Base-by-base conservation (phyloP, 2,329 filamentous ascomycete species). In the Fusarium nurragi region DNA sequence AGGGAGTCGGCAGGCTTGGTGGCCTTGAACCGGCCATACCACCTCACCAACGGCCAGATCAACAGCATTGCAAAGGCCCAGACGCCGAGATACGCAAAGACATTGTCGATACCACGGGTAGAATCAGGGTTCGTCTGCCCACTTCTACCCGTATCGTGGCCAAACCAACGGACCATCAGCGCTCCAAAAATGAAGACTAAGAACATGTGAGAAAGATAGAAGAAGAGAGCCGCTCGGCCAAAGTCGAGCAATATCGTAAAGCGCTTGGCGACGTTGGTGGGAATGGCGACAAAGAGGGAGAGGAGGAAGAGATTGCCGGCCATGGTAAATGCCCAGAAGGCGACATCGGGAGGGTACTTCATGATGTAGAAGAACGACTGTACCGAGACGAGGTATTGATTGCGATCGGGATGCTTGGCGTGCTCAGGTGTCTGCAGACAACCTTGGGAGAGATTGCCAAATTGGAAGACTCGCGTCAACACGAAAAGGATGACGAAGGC, bases 331-430 rank as follows among this genome's bases (percentile, higher is more conserved):
- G 78, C 72, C 74, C 78, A 80, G 58, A 80, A 82, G 5, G 79
- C 79, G 5, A 82, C 73, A 59, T 83, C 81, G 6, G 81, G 81
- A 0, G 81, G 80, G 44, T 82, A 82, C 67, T 82, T 82, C 63
- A 77, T 69, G 39, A 81, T 65, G 72, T 81, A 83, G 69, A 83
- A 80, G 72, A 83, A 83, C 7, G 80, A 77, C 23, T 71, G 67
- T 2, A 70, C 66, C 0, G 80, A 81, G 6, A 67, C 73, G 16
- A 83, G 75, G 41, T 81, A 82, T 3, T 75, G 79, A 60, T 83
- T 82, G 13, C 45, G 52, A 5, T 62, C 53, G 0, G 76, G 73
- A 18, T 71, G 68, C 12, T 51, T 54, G 10, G 57, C 47, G 19
- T 81, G 77, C 21, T 77, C 79, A 0, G 77, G 76, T 4, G 77